These are phyloP conservation scores for Thelonectria blattea DNA, from an alignment of 2,329 filamentous ascomycete genomes.

Conservation along the genomic window DNA sequence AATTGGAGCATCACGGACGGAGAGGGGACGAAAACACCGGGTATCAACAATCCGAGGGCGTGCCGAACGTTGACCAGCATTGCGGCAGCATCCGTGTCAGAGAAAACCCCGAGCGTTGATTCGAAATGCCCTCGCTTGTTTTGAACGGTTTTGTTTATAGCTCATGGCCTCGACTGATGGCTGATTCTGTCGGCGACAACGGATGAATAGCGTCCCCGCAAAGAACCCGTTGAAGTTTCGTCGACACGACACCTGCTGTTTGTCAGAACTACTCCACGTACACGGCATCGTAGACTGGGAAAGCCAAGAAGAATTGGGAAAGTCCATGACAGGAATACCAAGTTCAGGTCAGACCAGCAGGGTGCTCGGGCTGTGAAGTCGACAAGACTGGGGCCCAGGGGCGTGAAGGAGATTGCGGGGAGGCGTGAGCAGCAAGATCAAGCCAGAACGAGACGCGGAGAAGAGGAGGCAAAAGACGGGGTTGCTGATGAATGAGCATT, in stretches of 20 bases:
- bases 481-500: slow-evolving; percentile 17
- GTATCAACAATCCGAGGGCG: too few species aligned
- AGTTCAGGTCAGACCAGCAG: slow-evolving; percentile 2
- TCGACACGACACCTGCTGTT: not conserved
- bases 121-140: slow-evolving; percentile 1
- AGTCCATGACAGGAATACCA: not conserved
- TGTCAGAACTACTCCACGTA: not conserved
- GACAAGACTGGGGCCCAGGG: slow-evolving; percentile 16
- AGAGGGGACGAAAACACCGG: not conserved
- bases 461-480: slow-evolving; percentile 16
- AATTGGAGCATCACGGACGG: not conserved
- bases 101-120: slow-evolving; percentile 5
- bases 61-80: not conserved
- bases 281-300: not conserved
- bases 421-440: slow-evolving; percentile 9
- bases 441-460: slow-evolving; percentile 17
- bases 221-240: not conserved
- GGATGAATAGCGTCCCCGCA: slow-evolving; percentile 2
- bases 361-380: slow-evolving; percentile 5
- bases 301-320: not conserved
- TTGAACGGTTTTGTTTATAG: not conserved
- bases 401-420: slow-evolving; percentile 5
- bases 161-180: slow-evolving; percentile 1
- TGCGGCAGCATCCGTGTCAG: not conserved
- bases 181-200: slow-evolving; percentile 4